phyloP scores from a whole-genome alignment of 352 stramenopile species.

The Pythium aristosporum region DNA sequence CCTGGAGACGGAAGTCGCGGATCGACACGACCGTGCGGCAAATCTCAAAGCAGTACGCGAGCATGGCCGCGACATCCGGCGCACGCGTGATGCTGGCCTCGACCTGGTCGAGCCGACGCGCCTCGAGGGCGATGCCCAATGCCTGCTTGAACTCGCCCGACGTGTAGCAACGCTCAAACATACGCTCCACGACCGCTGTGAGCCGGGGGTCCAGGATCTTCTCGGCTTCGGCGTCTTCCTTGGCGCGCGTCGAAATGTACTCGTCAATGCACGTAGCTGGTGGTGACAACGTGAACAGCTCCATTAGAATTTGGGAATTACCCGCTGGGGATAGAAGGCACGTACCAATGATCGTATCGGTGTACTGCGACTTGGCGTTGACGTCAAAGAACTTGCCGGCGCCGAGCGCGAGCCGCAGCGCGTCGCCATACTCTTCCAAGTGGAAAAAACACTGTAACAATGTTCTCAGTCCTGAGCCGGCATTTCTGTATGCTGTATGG shows the following conservation, averaged over 20 bases:
- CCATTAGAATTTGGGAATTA: neutral
- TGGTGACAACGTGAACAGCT: neutral
- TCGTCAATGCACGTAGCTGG: constrained; percentile 95
- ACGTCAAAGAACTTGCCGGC: constrained; percentile 96
- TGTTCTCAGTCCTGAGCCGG: constrained; percentile 4
- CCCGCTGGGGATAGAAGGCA: neutral
- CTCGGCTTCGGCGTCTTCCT: constrained; percentile 72
- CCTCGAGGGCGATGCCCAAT: constrained; percentile 96
- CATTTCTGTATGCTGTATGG: no score
- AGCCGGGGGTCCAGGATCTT: constrained; percentile 90
- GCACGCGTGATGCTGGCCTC: constrained; percentile 89
- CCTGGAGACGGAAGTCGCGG: constrained; percentile 94
- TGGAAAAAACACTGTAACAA: constrained; percentile 95
- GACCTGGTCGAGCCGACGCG: constrained; percentile 91
- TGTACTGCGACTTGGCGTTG: constrained; percentile 93
- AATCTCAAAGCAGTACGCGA: constrained; percentile 94
- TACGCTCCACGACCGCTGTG: constrained; percentile 94
- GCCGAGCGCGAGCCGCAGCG: constrained; percentile 93
- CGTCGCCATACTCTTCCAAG: constrained; percentile 97
- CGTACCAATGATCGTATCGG: constrained; percentile 95
- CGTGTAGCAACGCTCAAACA: constrained; percentile 97
- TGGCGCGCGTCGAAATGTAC: constrained; percentile 91
- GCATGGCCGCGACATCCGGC: constrained; percentile 61
- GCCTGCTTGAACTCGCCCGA: constrained; percentile 95
- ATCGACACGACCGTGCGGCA: constrained; percentile 92